Conservation (phyloP, 768 basidiomycete species). For the Kwoniella botswanensis region DNA sequence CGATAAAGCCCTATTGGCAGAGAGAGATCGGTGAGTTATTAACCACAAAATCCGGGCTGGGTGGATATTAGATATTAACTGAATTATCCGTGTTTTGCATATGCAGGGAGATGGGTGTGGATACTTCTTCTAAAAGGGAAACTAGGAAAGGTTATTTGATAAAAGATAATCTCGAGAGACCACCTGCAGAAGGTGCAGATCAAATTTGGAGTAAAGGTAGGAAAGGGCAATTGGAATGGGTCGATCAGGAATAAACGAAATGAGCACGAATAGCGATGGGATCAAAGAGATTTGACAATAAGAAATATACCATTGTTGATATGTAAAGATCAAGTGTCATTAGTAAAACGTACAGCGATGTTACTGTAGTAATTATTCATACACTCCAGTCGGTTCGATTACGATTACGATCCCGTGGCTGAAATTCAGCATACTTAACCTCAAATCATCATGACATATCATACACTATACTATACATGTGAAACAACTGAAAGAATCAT, state of each 20-base stretch:
- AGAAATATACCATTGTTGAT: too few relatives aligned
- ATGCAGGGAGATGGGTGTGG: slow-evolving; percentile 54
- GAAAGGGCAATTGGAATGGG: slow-evolving; percentile 57
- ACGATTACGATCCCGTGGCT: too few relatives aligned
- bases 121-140: slow-evolving; percentile 58
- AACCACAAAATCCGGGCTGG: background rate
- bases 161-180: slow-evolving; percentile 57
- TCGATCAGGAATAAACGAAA: slow-evolving; percentile 8
- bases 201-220: slow-evolving; percentile 59
- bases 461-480: too few relatives aligned
- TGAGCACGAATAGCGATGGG: too few relatives aligned
- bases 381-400: too few relatives aligned
- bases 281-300: too few relatives aligned
- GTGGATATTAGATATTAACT: background rate
- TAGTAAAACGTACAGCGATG: too few relatives aligned
- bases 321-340: too few relatives aligned
- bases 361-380: too few relatives aligned
- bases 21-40: slow-evolving; percentile 54
- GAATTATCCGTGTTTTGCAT: background rate
- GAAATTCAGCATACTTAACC: too few relatives aligned
- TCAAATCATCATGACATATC: too few relatives aligned
- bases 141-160: slow-evolving; percentile 60
- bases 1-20: slow-evolving; percentile 52
- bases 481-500: too few relatives aligned
- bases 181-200: slow-evolving; percentile 55